Evolutionary conservation across 345 rosid genomes (phyloP), one percentile per base, ranked within the genome.

Genomic region (Leavenworthia alabamica): DNA sequence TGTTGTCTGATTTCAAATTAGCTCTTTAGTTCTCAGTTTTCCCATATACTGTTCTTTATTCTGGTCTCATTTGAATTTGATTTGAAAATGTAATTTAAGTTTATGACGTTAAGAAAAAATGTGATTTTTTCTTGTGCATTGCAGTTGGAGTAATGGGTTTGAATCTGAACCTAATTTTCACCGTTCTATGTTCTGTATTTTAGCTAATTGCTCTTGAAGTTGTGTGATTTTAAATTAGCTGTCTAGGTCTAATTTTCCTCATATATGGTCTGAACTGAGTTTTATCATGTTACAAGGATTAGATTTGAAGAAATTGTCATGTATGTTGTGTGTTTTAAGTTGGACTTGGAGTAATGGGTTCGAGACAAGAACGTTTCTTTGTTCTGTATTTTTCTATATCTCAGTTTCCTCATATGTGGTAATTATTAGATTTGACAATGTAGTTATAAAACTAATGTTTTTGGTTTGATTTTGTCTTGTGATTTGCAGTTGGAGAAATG

Each of bases 401-500:
- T n/a, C n/a, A n/a, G n/a, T n/a, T n/a, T n/a, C 6, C 4, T 26
- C 6, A 26, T 26, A n/a, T n/a, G n/a, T 26, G 4, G 28, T 26
- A 26, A 4, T 0, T 11, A n/a, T 10, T 35, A 52, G 3, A 17
- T 33, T 56, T 39, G 36, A 56, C 14, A 39, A 39, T 39, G 33
- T 14, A 39, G 24, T 0, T 56, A 24, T n/a, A n/a, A n/a, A n/a
- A n/a, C 40, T 35, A 3, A 35, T 35, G 39, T 35, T 11, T 35
- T 35, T 12, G 1, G 40, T 42, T 4, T 47, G 26, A 8, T 3
- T 36, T 62, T 39, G 13, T 39, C 20, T 50, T 48, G 20, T 67
- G 35, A 13, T 26, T 22, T 67, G 63, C 65, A 67, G 72, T 40
- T 48, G 41, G 45, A 48, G 35, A 14, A 58, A 84, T 84, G 95